These are phyloP conservation scores for Mortierella alpina DNA, from an alignment of 192 early-diverging fungal genomes.

Conservation along the genomic window DNA sequence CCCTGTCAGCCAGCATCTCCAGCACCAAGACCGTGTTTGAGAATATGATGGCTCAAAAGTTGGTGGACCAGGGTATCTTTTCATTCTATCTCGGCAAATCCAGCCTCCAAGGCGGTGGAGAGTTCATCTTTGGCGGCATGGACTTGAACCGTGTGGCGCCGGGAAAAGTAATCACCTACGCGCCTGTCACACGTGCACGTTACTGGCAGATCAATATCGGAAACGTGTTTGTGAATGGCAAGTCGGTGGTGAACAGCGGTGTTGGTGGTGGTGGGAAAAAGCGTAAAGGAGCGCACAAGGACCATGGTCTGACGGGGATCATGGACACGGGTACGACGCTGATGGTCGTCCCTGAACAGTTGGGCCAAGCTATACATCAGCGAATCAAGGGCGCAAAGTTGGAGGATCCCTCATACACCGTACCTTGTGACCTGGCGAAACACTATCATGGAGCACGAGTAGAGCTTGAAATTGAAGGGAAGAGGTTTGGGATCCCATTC, in stretches of 20 bases:
- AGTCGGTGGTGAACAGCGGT: not conserved
- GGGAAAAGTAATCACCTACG: slow-evolving; percentile 5
- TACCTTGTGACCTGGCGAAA: slow-evolving; percentile 17
- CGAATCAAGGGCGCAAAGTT: slow-evolving; percentile 8
- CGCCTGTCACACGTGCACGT: slow-evolving; percentile 55
- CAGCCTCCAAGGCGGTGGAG: slow-evolving; percentile 45
- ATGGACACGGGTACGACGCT: slow-evolving; percentile 61
- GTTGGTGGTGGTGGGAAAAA: not conserved
- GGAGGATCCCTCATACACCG: slow-evolving; percentile 9
- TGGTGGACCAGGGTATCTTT: slow-evolving; percentile 66
- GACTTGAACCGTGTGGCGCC: slow-evolving; percentile 2
- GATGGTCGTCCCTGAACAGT: slow-evolving; percentile 32
- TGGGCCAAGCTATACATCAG: slow-evolving; percentile 11
- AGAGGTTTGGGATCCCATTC: slow-evolving; percentile 34
- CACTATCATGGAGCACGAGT: not conserved
- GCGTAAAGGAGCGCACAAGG: not conserved
- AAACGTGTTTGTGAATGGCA: slow-evolving; percentile 25
- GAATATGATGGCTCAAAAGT: slow-evolving; percentile 65
- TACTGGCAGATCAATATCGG: slow-evolving; percentile 68
- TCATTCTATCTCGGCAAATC: slow-evolving; percentile 68
- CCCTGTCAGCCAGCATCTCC: slow-evolving; percentile 28
- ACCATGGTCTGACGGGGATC: slow-evolving; percentile 30
- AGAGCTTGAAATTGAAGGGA: slow-evolving; percentile 24
- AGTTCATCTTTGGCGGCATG: slow-evolving; percentile 43
- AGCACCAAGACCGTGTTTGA: slow-evolving; percentile 64